Evolutionary conservation across 495 filamentous ascomycete species (phyloP), one percentile per base, ranked within the genome.

Genomic region (Hypoxylon crocopeplum): DNA sequence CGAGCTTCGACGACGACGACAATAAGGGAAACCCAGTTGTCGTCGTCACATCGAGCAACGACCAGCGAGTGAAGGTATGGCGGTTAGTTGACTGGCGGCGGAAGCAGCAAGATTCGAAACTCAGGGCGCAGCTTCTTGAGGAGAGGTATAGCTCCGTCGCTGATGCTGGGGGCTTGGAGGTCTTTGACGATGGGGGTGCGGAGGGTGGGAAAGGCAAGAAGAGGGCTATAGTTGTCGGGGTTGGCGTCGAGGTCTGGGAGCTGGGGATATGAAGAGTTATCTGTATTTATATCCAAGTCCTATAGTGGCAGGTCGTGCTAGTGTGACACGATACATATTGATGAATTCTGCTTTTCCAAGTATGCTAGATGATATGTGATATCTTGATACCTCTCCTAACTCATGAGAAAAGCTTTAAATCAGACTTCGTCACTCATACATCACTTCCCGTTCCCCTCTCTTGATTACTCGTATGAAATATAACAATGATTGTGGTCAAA

Each of bases 51-150:
- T 82, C 85, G 0, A 86, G 91, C 20, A 92, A 89, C 50, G 94
- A 97, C 66, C 92, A 97, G 74, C 80, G 86, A 16, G 67, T 97
- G 48, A 91, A 89, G 66, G 59, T 88, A 2, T 97, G 93, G 93
- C 73, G 82, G 44, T 56, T 75, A 25, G 21, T 48, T 4, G 73
- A 60, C 8, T 68, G 72, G 21, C 56, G 29, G 6, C n/a, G 21
- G 6, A 44, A 47, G 59, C 3, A 32, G 11, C 16, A 67, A 22
- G n/a, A n/a, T n/a, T n/a, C 5, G 32, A 12, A 12, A 3, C n/a
- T 79, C 2, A 68, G 55, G 5, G 73, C 89, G 4, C 64, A 64
- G 38, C 54, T 84, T 36, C 22, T 80, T 7, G 73, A 74, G 5
- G 80, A 87, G 53, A 68, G 70, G 33, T 87, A 82, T 48, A 88